These are phyloP conservation scores for Fusarium sp. DNA, from an alignment of 2,329 filamentous ascomycete genomes.

Conservation along the genomic window DNA sequence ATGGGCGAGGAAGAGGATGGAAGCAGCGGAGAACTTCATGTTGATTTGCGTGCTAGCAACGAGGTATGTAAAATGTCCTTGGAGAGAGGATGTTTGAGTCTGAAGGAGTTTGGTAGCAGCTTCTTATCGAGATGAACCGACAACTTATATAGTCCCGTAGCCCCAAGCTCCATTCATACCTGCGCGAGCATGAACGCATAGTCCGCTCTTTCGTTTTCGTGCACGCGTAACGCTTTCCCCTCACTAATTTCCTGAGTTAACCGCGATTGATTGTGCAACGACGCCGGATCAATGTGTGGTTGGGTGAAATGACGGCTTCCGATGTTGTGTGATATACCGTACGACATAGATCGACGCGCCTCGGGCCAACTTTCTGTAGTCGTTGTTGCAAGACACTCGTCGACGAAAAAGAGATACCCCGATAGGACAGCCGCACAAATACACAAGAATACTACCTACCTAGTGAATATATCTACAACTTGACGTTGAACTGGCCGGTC, in stretches of 20 bases:
- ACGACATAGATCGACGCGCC: neutral
- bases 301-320: neutral
- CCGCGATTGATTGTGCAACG: neutral
- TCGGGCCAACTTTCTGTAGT: neutral
- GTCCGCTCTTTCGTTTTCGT: neutral
- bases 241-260: neutral
- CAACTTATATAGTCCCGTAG: neutral
- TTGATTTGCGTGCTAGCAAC: neutral
- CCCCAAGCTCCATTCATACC: neutral
- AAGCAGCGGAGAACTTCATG: slow-evolving; percentile 23
- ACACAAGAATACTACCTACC: neutral
- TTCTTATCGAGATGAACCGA: neutral
- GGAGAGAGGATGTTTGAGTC: slow-evolving; percentile 26
- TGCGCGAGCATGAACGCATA: neutral
- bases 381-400: neutral
- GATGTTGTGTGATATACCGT: neutral
- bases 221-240: neutral
- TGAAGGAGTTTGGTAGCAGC: neutral
- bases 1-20: slow-evolving; percentile 9
- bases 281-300: neutral
- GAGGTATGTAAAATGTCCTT: neutral
- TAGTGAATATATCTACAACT: neutral
- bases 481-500: neutral
- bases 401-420: neutral
- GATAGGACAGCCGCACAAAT: neutral